These are phyloP conservation scores for maize (Zea mays) DNA, from an alignment of 176 grass and related monocot species.

Conservation along the genomic window DNA sequence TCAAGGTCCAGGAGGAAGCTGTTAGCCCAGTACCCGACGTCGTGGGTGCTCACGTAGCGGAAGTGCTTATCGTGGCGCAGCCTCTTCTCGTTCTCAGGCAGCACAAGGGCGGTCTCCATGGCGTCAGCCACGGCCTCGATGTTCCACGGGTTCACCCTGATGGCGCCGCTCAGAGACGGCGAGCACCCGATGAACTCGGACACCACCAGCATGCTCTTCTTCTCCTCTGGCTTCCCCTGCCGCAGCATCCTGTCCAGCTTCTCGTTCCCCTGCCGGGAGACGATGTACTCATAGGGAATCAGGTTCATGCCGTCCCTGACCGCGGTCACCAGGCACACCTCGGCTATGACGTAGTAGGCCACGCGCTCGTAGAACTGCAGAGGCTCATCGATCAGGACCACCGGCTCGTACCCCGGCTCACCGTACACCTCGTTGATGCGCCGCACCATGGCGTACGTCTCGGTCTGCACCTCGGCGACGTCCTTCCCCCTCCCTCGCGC, in stretches of 20 bases:
- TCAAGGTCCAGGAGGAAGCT: slow-evolving; percentile 79
- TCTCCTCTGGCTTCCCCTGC: slow-evolving; percentile 43
- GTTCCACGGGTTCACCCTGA: slow-evolving; percentile 96
- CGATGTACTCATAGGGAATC: slow-evolving; percentile 90
- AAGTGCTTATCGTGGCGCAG: slow-evolving; percentile 87
- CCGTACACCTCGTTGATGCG: slow-evolving; percentile 76
- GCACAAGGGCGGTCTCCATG: slow-evolving; percentile 67
- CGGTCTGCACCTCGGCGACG: slow-evolving; percentile 74
- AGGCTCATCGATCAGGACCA: slow-evolving; percentile 75
- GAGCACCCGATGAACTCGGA: slow-evolving; percentile 96
- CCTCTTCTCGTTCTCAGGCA: slow-evolving; percentile 74
- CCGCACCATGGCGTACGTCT: slow-evolving; percentile 57
- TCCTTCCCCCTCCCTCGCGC: slow-evolving; percentile 76
- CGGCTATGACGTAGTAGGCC: slow-evolving; percentile 75
- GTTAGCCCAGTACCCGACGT: slow-evolving; percentile 77
- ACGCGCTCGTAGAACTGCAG: slow-evolving; percentile 83
- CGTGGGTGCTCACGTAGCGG: slow-evolving; percentile 75
- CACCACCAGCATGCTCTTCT: slow-evolving; percentile 90
- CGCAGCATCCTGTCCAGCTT: slow-evolving; percentile 55
- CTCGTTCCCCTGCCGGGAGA: slow-evolving; percentile 70
- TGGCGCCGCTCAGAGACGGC: slow-evolving; percentile 74
- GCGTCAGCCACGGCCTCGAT: slow-evolving; percentile 83
- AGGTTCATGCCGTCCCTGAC: slow-evolving; percentile 96
- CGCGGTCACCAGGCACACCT: slow-evolving; percentile 87
- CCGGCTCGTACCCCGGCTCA: slow-evolving; percentile 58